These are phyloP conservation scores for Paxillus involutus DNA, from an alignment of 768 basidiomycete species.

Conservation along the genomic window DNA sequence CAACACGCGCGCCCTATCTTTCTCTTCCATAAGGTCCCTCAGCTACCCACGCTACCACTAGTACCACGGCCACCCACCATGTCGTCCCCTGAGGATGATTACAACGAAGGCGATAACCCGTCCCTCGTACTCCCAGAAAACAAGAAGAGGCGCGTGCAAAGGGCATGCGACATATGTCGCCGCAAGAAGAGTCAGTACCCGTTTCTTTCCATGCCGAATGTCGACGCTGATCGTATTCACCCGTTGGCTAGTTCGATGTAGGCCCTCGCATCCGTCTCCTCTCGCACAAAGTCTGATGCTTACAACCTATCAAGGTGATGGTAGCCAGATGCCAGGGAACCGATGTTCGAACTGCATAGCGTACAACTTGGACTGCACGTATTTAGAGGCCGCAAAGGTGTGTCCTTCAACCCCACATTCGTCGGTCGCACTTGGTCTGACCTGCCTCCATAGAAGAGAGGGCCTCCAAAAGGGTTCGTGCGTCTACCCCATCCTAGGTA, in stretches of 20 bases:
- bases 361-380: constrained; percentile 51
- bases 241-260: constrained; percentile 20
- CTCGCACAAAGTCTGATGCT: not conserved
- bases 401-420: not conserved
- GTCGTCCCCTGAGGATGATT: constrained; percentile 68
- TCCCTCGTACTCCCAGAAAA: constrained; percentile 31
- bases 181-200: constrained; percentile 71
- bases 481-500: not conserved
- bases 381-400: constrained; percentile 57
- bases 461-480: constrained; percentile 36
- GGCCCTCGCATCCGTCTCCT: constrained; percentile 3
- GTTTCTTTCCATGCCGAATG: not conserved
- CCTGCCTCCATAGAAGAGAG: constrained; percentile 35
- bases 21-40: too few relatives aligned
- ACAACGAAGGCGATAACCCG: constrained; percentile 42
- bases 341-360: constrained; percentile 57
- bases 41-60: too few relatives aligned
- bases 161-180: constrained; percentile 82
- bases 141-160: constrained; percentile 73
- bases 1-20: too few relatives aligned
- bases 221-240: too few relatives aligned
- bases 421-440: not conserved
- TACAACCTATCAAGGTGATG: constrained; percentile 49
- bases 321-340: constrained; percentile 54
- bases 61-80: too few relatives aligned